phyloP scores from a whole-genome alignment of 345 rosid species.

The Citrus hindsii region DNA sequence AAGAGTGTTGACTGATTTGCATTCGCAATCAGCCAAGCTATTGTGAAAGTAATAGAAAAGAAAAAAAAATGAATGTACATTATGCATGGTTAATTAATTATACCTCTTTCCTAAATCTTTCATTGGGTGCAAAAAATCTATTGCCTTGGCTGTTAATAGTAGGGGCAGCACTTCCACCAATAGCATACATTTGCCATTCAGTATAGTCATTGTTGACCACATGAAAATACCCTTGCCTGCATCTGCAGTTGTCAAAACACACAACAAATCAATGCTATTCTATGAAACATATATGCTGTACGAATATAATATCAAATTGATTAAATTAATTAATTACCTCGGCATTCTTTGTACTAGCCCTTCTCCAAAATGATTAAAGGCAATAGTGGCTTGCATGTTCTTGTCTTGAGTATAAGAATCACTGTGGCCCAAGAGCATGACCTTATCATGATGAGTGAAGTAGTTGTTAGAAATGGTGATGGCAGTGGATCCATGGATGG shows the following conservation, averaged over 20 bases:
- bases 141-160: conserved; percentile 83
- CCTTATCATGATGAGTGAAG: conserved; percentile 85
- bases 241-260: conserved; percentile 32
- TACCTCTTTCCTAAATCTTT: conserved; percentile 55
- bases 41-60: too few relatives aligned
- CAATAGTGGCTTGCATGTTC: conserved; percentile 75
- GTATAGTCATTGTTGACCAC: conserved; percentile 88
- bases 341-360: conserved; percentile 91
- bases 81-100: too few relatives aligned
- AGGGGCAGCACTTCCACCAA: conserved; percentile 80
- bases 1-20: too few relatives aligned
- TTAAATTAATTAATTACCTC: conserved; percentile 33
- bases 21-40: too few relatives aligned
- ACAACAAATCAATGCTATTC: background rate
- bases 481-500: conserved; percentile 74
- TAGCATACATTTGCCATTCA: conserved; percentile 86
- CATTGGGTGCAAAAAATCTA: conserved; percentile 68
- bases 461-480: conserved; percentile 77
- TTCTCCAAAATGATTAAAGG: conserved; percentile 86
- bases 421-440: conserved; percentile 74
- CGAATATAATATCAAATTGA: too few relatives aligned
- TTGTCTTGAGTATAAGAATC: conserved; percentile 62
- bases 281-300: background rate
- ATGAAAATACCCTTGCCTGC: conserved; percentile 78
- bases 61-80: too few relatives aligned